Evolutionary conservation across 768 basidiomycete species (phyloP), one percentile per base, ranked within the genome.

Genomic region (Pleurotus citrinopileatus): DNA sequence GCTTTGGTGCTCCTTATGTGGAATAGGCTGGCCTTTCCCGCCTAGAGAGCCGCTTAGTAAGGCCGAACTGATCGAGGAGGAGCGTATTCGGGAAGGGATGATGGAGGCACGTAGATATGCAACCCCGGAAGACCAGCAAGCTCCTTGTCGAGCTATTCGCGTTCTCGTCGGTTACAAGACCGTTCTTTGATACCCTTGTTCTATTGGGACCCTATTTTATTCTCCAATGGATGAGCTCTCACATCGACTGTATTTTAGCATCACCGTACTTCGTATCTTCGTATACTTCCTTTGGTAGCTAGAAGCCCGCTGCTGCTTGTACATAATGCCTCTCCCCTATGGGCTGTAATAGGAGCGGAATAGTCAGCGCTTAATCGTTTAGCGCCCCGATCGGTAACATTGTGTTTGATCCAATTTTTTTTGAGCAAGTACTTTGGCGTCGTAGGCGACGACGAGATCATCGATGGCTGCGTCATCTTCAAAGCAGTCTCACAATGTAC

Each of bases 21-120:
- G 75, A 20, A 62, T 86, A 20, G 83, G 84, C 27, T 87, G 82
- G 81, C 60, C 70, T 15, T 73, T 82, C 19, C 86, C 86, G 20
- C 65, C 73, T 5, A 77, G 82, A 48, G 86, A 86, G 48, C 80
- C 84, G 7, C 67, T 87, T 43, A 78, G 83, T 3, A 87, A 85
- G 63, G 85, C 86, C 15, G 86, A 88, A 64, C 70, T 86, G 3
- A 78, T 86, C 28, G 84, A 87, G 61, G 86, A 87, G 60, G 79
- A 83, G 57, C 73, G 86, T 28, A 67, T 83, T 36, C 78, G 83
- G 56, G 78, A 79, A 23, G 80, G 78, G 37, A 81, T 87, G 74
- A 64, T 82, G 10, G 79, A 85, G 58, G 83, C 84, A 29, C 74
- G 80, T 54, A 75, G 70, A 51, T 70, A 66, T 56, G 81, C 78